These are phyloP conservation scores for Floccularia luteovirens DNA, from an alignment of 768 basidiomycete genomes.

Conservation along the genomic window DNA sequence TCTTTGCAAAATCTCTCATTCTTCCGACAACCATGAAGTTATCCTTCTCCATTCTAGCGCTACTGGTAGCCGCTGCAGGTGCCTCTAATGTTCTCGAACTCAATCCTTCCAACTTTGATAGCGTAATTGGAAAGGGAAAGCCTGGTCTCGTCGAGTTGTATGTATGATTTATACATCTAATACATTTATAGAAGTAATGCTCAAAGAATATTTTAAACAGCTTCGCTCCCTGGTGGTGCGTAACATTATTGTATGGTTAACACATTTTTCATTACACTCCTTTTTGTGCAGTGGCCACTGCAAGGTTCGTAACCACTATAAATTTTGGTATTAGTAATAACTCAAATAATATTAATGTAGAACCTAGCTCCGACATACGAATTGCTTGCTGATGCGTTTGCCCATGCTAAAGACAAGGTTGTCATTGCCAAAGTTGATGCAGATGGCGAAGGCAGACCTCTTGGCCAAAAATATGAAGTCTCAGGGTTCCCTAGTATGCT, in stretches of 20 bases:
- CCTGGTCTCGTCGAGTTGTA: conserved; percentile 90
- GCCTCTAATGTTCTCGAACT: conserved; percentile 87
- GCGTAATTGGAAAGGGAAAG: conserved; percentile 67
- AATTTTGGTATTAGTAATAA: not conserved
- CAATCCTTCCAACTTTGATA: conserved; percentile 66
- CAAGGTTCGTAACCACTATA: conserved; percentile 45
- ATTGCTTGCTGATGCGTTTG: conserved; percentile 83
- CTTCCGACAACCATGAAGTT: conserved; percentile 47
- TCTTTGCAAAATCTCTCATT: conserved; percentile 10
- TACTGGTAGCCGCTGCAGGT: conserved; percentile 43
- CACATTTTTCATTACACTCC: not conserved
- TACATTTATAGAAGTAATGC: not conserved
- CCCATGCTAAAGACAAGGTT: conserved; percentile 73
- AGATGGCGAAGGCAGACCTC: conserved; percentile 73
- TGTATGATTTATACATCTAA: conserved; percentile 21
- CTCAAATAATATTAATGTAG: conserved; percentile 25
- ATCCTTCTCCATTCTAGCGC: conserved; percentile 46
- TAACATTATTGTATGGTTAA: not conserved
- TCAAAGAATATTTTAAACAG: conserved; percentile 30
- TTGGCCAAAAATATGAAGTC: conserved; percentile 76
- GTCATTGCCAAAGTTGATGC: conserved; percentile 90
- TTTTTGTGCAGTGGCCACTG: conserved; percentile 62
- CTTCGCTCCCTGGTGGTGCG: conserved; percentile 87
- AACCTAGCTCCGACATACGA: conserved; percentile 87
- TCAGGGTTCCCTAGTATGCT: conserved; percentile 86